Conservation (phyloP, 768 basidiomycete genomes). For the Auriscalpium orientale region DNA sequence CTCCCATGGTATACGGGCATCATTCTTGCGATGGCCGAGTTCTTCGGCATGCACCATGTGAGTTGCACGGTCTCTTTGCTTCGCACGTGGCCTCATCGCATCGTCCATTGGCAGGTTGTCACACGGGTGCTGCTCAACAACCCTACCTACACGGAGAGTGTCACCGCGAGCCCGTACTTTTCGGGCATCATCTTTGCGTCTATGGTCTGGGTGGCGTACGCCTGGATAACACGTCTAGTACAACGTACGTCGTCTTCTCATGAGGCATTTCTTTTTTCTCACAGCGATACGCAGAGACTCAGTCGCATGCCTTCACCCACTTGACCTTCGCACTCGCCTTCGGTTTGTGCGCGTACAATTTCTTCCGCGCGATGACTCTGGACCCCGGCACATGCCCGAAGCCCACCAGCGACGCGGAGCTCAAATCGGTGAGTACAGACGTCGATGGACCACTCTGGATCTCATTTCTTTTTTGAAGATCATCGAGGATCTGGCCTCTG, state of each 20-base stretch:
- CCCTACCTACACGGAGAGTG: constrained; percentile 71
- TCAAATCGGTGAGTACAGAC: constrained; percentile 63
- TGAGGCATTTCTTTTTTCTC: neutral
- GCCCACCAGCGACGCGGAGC: constrained; percentile 73
- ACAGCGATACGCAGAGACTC: constrained; percentile 45
- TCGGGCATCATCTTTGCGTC: constrained; percentile 83
- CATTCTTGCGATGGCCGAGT: constrained; percentile 75
- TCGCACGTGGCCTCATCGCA: constrained; percentile 1
- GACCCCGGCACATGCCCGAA: constrained; percentile 87
- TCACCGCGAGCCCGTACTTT: constrained; percentile 88
- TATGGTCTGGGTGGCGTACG: constrained; percentile 79
- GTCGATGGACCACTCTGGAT: too few species aligned
- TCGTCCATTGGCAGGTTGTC: constrained; percentile 46
- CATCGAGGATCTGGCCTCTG: constrained; percentile 84
- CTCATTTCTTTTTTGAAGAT: constrained; percentile 39
- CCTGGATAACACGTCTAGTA: constrained; percentile 75
- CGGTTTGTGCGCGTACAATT: constrained; percentile 77
- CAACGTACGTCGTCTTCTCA: constrained; percentile 40
- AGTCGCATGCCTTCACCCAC: constrained; percentile 69
- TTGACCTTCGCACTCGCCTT: constrained; percentile 66
- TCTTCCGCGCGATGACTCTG: constrained; percentile 81
- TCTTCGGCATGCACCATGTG: constrained; percentile 93
- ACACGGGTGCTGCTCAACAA: constrained; percentile 82
- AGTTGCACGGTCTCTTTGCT: constrained; percentile 22
- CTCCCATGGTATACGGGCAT: constrained; percentile 89